A percentile compares a stretch with the other conserved stretches of the same genome.
Conservation (phyloP, 371 early-diverging fungal species). For the Synchytrium microbalum region DNA sequence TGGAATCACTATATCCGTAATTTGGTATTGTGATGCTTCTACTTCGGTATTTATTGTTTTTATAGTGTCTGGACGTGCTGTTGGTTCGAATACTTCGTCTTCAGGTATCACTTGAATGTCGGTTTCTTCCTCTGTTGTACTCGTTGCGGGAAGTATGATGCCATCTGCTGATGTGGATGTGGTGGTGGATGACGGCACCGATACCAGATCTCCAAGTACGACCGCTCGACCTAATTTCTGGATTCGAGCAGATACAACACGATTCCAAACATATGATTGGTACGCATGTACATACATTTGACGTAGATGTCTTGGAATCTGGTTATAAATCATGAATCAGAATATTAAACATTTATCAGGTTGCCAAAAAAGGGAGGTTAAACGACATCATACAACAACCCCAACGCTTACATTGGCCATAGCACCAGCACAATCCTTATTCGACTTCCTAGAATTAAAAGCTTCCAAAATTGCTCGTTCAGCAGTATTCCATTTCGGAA, state of each 20-base stretch:
- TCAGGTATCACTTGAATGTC: conserved; percentile 9
- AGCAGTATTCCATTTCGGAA: conserved; percentile 64
- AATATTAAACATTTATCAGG: background rate
- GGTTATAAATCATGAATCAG: conserved; percentile 4
- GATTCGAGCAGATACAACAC: conserved; percentile 70
- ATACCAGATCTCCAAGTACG: conserved; percentile 83
- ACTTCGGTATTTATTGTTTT: conserved; percentile 47
- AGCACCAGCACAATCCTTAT: conserved; percentile 52
- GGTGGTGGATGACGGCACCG: conserved; percentile 14
- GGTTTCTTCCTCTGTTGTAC: background rate
- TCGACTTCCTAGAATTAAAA: conserved; percentile 27
- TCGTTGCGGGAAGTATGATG: background rate
- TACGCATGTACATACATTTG: conserved; percentile 96
- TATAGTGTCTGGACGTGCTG: conserved; percentile 22
- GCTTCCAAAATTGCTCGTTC: conserved; percentile 61
- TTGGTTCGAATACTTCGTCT: conserved; percentile 13
- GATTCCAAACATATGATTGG: conserved; percentile 96
- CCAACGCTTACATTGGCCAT: conserved; percentile 50
- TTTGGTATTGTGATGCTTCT: conserved; percentile 56
- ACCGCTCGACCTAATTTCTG: conserved; percentile 59
- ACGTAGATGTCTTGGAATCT: conserved; percentile 78
- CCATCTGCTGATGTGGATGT: background rate
- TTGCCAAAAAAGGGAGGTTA: no score
- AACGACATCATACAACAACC: no score
- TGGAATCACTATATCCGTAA: conserved; percentile 86